Evolutionary conservation across 106 monocot species (phyloP), one percentile per base, ranked within the genome.

Genomic region (Dactylorhiza incarnata): DNA sequence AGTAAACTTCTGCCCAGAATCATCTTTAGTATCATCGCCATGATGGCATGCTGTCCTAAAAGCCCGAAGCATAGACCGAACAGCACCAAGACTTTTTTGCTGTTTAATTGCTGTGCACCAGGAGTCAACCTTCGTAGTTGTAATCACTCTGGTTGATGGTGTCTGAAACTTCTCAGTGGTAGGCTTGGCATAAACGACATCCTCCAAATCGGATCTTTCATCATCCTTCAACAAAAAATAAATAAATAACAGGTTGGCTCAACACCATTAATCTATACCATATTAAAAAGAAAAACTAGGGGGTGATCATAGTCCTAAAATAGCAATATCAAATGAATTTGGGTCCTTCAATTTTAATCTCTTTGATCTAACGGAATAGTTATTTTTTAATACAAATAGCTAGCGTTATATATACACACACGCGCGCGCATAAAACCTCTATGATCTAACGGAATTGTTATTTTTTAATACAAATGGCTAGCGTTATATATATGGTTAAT

Each of bases 21-120:
- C 77, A 79, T 81, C 67, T 68, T 74, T 77, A 29, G 26, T 74
- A 82, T 94, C 89, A 62, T 94, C 97, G 45, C 97, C 97, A 77
- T 91, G 87, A 77, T 99, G 97, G 76, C 97, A 99, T 16, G 97
- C 94, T 14, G 74, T 62, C 5, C 87, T 82, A 24, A 91, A 99
- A 71, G 94, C 93, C 74, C 86, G 83, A 16, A 99, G 82, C 53
- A 94, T 51, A 25, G 87, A 87, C 20, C 87, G 78, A 72, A 94
- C 67, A 45, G 89, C 81, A 72, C 85, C 75, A 74, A 94, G 25
- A 51, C 79, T 91, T 55, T 65, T 49, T 67, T 88, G 77, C 59
- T 85, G 74, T 74, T 94, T 90, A 20, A 86, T 86, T 76, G 74
- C 76, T 17, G 4, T 71, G 82, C 87, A 89, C 97, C 97, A 99